Base-by-base conservation (phyloP, 495 filamentous ascomycete genomes). In the Ramalina intermedia region DNA sequence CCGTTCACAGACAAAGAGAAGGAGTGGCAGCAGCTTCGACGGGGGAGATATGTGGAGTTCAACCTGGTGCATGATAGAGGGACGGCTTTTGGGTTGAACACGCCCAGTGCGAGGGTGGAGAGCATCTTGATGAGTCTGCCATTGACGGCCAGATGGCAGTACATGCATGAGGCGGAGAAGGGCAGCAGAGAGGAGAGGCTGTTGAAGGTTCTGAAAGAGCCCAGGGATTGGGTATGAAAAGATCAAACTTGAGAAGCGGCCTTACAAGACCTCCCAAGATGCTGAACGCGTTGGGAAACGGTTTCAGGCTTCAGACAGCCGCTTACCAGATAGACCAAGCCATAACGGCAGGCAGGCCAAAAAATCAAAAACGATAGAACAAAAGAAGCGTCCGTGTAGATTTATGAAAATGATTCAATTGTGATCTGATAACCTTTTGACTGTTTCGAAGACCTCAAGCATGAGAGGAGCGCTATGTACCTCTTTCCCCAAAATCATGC, bases 111-210 rank as follows among this genome's bases (percentile, higher is more conserved):
- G 9, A 75, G 91, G 48, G 76, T 99, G 6, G 91, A 98, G 69
- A 94, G 87, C 67, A 96, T 99, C 48, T 65, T 99, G 54, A 96
- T 99, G 89, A 94, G 85, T 69, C 65, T 99, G 50, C 91, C 91
- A 2, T 69, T 94, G 46, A 96, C 91, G 36, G 93, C 91, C 18
- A 75, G 80, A 50, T 99, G 91, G 91, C 74, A 79, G 56, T 99
- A 99, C 61, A 96, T 96, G 90, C 84, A 95, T 63, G 74, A 80
- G 55, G 79, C 82, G 27, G 75, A 76, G 64, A 84, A 76, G 63
- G 80, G 74, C 52, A 88, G 77, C 58, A 67, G 80, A 51, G 85
- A 90, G 66, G 77, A 83, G 60, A 67, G 77, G 53, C 66, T 96
- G 41, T 69, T 94, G 39, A 80, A 89, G 54, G 83, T 99, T 51